A percentile compares a stretch with the other conserved stretches of the same genome.
These are phyloP conservation scores for Shiraia bambusicola DNA, from an alignment of 2,329 filamentous ascomycete species.

Conservation along the genomic window DNA sequence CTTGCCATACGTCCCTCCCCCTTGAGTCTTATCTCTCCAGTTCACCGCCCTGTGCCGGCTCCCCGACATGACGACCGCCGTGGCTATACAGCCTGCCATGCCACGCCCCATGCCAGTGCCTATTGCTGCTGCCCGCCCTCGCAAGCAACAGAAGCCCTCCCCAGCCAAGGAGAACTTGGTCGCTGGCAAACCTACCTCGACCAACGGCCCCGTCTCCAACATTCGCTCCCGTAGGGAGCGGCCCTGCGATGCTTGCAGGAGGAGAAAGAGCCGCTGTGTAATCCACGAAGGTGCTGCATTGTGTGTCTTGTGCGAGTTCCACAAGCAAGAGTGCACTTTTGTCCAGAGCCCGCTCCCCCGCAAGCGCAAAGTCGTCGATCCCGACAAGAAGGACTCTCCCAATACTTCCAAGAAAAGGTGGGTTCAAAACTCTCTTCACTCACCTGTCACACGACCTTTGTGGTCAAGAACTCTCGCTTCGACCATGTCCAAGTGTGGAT, in stretches of 20 bases:
- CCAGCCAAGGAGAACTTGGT: conserved; percentile 48
- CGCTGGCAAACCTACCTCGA: conserved; percentile 42
- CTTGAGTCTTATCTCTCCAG: conserved; percentile 37
- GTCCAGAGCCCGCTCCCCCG: conserved; percentile 73
- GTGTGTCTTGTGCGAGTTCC: conserved; percentile 76
- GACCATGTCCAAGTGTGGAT: conserved; percentile 2
- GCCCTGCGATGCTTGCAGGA: conserved; percentile 67
- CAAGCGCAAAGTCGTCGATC: conserved; percentile 75
- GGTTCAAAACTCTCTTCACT: too few relatives aligned
- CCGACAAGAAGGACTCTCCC: conserved; percentile 60
- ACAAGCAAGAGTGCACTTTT: conserved; percentile 77
- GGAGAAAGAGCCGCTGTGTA: conserved; percentile 74
- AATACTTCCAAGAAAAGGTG: conserved; percentile 67
- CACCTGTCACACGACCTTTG: conserved; percentile 4
- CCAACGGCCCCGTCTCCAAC: conserved; percentile 40
- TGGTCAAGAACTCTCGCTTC: conserved; percentile 11
- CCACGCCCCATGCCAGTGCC: conserved; percentile 48
- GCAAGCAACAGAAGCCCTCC: conserved; percentile 43
- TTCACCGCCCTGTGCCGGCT: conserved; percentile 22
- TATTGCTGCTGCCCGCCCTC: conserved; percentile 49
- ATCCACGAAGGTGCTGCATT: conserved; percentile 72
- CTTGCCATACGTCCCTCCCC: conserved; percentile 10
- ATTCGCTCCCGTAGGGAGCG: conserved; percentile 45
- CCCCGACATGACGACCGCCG: conserved; percentile 51
- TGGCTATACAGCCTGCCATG: conserved; percentile 51